Evolutionary conservation across 2,329 filamentous ascomycete genomes (phyloP).

Genomic region (Diaporthe vaccinii): DNA sequence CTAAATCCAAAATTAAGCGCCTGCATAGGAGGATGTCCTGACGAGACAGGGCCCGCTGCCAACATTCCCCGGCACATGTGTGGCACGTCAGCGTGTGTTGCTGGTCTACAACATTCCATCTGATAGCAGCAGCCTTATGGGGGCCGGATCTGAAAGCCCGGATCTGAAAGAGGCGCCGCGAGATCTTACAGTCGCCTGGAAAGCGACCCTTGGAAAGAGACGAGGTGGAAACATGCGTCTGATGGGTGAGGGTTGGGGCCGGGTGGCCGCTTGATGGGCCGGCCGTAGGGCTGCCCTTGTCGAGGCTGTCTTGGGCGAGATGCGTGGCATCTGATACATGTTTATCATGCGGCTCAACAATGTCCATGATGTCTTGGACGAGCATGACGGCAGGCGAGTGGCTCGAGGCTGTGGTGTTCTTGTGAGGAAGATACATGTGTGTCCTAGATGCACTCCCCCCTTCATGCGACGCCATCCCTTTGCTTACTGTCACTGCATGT

Average conservation of each 20-base stretch:
- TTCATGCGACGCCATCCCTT: conserved; percentile 4
- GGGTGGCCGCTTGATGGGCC: conserved; percentile 26
- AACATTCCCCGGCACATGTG: conserved; percentile 24
- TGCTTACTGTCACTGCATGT: conserved; percentile 21
- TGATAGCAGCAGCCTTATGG: conserved; percentile 19
- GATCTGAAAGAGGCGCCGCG: conserved; percentile 14
- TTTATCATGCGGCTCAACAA: conserved; percentile 26
- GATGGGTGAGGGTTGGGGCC: not conserved
- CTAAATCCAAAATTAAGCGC: conserved; percentile 26
- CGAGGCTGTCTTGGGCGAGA: not conserved
- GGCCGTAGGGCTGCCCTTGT: conserved; percentile 25
- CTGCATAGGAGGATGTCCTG: conserved; percentile 27
- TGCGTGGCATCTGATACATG: conserved; percentile 30
- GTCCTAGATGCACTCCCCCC: conserved; percentile 20
- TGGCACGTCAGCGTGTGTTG: not conserved
- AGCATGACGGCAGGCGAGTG: conserved; percentile 12
- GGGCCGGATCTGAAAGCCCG: not conserved
- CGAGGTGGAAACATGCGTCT: conserved; percentile 33
- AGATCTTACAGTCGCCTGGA: not conserved
- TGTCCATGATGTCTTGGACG: not conserved
- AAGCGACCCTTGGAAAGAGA: not conserved
- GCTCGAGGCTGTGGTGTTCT: not conserved
- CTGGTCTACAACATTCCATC: not conserved
- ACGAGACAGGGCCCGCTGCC: not conserved
- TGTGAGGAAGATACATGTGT: not conserved